Percentiles rank a stretch among this genome's conserved stretches.
Evolutionary conservation across 306 rosid genomes (phyloP).

Genomic region (Fagus crenata): DNA sequence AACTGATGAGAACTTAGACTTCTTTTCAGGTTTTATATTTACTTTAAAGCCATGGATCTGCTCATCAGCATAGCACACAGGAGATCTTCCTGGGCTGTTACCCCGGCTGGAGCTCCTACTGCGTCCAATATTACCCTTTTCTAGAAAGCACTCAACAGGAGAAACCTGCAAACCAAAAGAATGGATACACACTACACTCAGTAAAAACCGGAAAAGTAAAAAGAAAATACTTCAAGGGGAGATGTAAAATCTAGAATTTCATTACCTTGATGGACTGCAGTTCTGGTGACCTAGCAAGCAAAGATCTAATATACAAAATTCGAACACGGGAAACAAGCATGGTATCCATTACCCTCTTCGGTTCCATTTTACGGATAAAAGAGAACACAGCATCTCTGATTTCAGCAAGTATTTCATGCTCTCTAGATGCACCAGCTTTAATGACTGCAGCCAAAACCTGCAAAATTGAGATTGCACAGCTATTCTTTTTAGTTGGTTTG

Average conservation of each 20-base stretch:
- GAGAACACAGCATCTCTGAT: constrained; percentile 92
- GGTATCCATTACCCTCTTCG: constrained; percentile 95
- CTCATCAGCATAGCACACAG: constrained; percentile 70
- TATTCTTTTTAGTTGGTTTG: background rate
- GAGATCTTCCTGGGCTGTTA: constrained; percentile 93
- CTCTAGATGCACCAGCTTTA: constrained; percentile 98
- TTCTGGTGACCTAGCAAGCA: constrained; percentile 95
- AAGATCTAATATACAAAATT: constrained; percentile 86
- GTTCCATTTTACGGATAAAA: constrained; percentile 92
- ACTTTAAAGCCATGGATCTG: constrained; percentile 90
- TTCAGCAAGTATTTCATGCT: constrained; percentile 98
- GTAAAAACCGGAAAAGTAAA: constrained; percentile 10
- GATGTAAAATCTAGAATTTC: constrained; percentile 13
- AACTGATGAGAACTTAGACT: constrained; percentile 92
- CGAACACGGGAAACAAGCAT: constrained; percentile 99
- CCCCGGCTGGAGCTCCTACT: constrained; percentile 91
- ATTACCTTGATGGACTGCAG: constrained; percentile 94
- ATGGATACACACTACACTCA: constrained; percentile 29
- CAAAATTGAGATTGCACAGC: constrained; percentile 17
- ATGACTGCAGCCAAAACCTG: constrained; percentile 98
- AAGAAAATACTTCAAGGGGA: constrained; percentile 17
- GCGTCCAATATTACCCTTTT: constrained; percentile 71
- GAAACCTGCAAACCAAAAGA: constrained; percentile 57
- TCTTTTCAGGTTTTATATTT: constrained; percentile 83
- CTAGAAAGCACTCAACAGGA: constrained; percentile 87